Evolutionary conservation across 169 alveolate species (phyloP).

Genomic region (Plasmodium gonderi): DNA sequence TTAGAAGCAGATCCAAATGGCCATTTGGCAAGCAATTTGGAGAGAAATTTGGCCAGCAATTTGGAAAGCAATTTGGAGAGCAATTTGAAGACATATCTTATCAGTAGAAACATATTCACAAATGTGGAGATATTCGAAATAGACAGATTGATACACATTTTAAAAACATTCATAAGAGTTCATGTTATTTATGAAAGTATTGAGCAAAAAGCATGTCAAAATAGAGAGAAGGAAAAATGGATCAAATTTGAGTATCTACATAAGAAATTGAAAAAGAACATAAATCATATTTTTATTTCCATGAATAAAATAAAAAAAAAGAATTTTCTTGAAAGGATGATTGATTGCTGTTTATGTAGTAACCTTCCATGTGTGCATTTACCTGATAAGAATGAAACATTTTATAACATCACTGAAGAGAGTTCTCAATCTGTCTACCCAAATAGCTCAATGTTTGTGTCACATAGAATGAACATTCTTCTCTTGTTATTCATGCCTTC

Average conservation of each 20-base stretch:
- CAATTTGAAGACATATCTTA: not conserved
- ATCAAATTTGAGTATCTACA: slow-evolving; percentile 4
- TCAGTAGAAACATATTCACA: not conserved
- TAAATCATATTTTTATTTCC: slow-evolving; percentile 37
- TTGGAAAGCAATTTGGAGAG: too few species aligned
- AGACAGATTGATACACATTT: not conserved
- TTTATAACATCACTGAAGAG: not conserved
- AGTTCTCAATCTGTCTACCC: not conserved
- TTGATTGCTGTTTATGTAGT: slow-evolving; percentile 1
- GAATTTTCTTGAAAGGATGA: slow-evolving; percentile 9
- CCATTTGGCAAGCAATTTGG: not conserved
- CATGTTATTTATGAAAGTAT: slow-evolving; percentile 8
- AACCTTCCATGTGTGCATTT: not conserved
- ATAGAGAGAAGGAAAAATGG: not conserved
- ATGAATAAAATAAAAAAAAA: not conserved
- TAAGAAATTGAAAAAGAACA: not conserved
- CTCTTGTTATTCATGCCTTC: slow-evolving; percentile 28
- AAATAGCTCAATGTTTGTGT: not conserved
- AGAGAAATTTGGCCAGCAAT: not conserved
- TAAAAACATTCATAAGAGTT: not conserved
- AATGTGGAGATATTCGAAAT: not conserved
- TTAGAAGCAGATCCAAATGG: not conserved
- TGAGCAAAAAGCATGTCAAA: not conserved
- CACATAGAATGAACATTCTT: not conserved
- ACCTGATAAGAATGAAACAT: not conserved